These are phyloP conservation scores for Pleurostoma richardsiae DNA, from an alignment of 2,329 filamentous ascomycete species.

Conservation along the genomic window DNA sequence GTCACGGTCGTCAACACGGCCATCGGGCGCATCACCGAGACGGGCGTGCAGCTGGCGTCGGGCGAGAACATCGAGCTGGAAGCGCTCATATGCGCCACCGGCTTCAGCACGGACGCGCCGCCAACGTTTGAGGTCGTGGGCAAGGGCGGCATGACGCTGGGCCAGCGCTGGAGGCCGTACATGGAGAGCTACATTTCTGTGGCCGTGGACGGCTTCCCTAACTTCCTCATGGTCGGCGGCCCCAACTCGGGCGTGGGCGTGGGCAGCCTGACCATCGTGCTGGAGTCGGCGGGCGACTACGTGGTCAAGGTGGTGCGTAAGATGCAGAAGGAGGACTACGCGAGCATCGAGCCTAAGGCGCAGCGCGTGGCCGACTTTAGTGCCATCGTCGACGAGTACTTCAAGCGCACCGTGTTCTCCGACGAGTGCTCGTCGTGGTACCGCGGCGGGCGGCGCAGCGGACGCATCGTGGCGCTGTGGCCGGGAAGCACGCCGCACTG, in stretches of 20 bases:
- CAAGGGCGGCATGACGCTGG: constrained; percentile 26
- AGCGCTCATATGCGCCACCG: constrained; percentile 41
- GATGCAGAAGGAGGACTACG: constrained; percentile 40
- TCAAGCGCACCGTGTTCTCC: constrained; percentile 41
- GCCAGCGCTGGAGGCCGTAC: constrained; percentile 28
- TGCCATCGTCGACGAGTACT: constrained; percentile 40
- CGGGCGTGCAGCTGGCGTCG: constrained; percentile 22
- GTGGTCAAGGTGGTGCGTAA: constrained; percentile 40
- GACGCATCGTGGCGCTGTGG: background rate
- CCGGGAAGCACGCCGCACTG: background rate
- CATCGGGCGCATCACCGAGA: constrained; percentile 25
- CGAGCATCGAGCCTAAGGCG: constrained; percentile 34
- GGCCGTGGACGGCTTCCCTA: constrained; percentile 41
- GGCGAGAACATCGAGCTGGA: constrained; percentile 31
- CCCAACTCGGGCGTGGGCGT: constrained; percentile 43
- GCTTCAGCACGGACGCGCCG: constrained; percentile 30
- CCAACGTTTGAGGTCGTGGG: constrained; percentile 37
- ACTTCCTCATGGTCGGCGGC: constrained; percentile 42
- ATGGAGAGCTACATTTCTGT: constrained; percentile 40
- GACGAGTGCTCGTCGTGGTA: constrained; percentile 50
- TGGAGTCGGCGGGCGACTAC: constrained; percentile 44
- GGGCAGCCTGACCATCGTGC: constrained; percentile 38
- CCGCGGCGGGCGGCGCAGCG: no score
- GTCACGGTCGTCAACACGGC: constrained; percentile 30
- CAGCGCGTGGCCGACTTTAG: constrained; percentile 40